phyloP scores from a whole-genome alignment of 2,329 filamentous ascomycete genomes.

The Pestalotiopsis sp. region DNA sequence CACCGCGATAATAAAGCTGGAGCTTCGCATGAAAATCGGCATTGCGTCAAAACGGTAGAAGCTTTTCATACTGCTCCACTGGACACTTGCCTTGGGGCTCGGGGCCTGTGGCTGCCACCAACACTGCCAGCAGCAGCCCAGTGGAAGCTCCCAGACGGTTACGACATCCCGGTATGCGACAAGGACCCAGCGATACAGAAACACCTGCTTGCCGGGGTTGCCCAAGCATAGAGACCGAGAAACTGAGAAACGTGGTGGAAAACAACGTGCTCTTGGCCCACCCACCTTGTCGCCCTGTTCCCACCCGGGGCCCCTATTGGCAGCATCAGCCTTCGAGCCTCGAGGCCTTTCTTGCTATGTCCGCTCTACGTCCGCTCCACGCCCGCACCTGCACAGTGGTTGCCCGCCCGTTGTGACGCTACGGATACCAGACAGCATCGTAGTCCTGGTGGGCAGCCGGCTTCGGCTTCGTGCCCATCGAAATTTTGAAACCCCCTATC shows the following conservation, averaged over 20 bases:
- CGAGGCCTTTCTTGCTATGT: neutral
- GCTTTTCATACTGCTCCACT: neutral
- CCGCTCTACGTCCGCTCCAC: neutral
- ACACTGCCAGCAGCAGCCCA: neutral
- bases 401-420: neutral
- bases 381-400: neutral
- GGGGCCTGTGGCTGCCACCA: too few species aligned
- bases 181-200: neutral
- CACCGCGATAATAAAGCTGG: neutral
- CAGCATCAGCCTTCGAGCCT: neutral
- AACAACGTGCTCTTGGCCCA: neutral
- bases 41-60: constrained; percentile 2
- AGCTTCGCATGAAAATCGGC: neutral
- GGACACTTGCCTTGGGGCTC: neutral
- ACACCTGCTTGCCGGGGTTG: neutral
- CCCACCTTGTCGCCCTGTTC: neutral
- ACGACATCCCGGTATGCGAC: neutral
- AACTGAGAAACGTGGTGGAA: neutral
- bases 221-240: neutral
- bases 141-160: neutral
- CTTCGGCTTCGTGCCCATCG: neutral
- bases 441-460: neutral
- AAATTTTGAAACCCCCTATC: neutral
- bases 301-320: neutral
- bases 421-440: neutral